phyloP scores from a whole-genome alignment of 805 yeast species.

The Isabelozyma rhagii region DNA sequence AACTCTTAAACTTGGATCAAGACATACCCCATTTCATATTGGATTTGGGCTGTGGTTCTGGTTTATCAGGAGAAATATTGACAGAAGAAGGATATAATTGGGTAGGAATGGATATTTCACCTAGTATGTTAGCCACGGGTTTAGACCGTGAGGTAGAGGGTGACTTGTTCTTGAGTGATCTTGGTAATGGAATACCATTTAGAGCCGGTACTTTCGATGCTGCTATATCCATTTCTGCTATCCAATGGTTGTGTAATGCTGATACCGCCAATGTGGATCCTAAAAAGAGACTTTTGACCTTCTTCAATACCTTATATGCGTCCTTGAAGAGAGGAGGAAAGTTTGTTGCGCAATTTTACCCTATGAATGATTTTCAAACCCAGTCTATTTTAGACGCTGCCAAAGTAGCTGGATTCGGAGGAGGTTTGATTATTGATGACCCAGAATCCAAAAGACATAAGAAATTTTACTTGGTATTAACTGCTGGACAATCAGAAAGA shows the following conservation, averaged over 20 bases:
- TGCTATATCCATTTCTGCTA: constrained; percentile 90
- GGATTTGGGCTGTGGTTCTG: constrained; percentile 97
- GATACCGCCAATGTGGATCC: constrained; percentile 84
- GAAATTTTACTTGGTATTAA: constrained; percentile 84
- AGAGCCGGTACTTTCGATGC: constrained; percentile 97
- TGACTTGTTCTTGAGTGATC: constrained; percentile 85
- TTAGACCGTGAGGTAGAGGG: constrained; percentile 91
- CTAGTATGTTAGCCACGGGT: constrained; percentile 94
- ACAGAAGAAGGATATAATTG: constrained; percentile 92
- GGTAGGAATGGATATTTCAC: constrained; percentile 96
- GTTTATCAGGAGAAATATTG: constrained; percentile 89
- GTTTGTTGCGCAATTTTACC: constrained; percentile 96
- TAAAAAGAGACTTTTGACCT: constrained; percentile 69
- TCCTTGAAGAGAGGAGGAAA: constrained; percentile 90
- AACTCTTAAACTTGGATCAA: constrained; percentile 67
- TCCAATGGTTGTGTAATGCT: constrained; percentile 98
- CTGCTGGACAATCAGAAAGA: constrained; percentile 79
- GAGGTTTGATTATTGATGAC: constrained; percentile 91
- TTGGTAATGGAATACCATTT: constrained; percentile 92
- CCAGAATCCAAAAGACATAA: constrained; percentile 90
- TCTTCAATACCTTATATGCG: constrained; percentile 86
- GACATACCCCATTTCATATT: constrained; percentile 65
- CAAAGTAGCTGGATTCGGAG: constrained; percentile 91
- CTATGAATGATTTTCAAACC: constrained; percentile 82
- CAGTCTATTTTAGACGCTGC: constrained; percentile 79